A percentile compares a stretch with the other conserved stretches of the same genome.
Conservation (phyloP, 768 basidiomycete genomes). For the Phlegmacium glaucopus region DNA sequence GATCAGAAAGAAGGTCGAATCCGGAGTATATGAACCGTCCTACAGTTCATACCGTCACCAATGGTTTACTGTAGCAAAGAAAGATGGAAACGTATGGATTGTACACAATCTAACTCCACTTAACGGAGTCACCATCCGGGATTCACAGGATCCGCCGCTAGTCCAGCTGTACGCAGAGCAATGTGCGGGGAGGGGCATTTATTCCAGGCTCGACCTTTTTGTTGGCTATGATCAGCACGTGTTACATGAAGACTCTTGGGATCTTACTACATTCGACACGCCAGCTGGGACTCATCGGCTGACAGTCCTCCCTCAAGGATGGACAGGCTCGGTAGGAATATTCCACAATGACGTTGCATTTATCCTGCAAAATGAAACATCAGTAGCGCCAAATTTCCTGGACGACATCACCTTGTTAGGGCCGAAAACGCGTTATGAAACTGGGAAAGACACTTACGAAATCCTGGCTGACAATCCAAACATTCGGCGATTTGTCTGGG, state of each 20-base stretch:
- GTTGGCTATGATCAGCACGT: conserved; percentile 25
- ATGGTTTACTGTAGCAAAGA: conserved; percentile 35
- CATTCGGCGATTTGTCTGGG: not conserved
- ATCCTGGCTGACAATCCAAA: not conserved
- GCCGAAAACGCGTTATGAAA: conserved; percentile 14
- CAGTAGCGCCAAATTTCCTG: conserved; percentile 15
- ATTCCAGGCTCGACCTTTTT: conserved; percentile 19
- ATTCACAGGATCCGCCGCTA: conserved; percentile 20
- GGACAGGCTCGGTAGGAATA: conserved; percentile 27
- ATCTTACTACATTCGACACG: conserved; percentile 26
- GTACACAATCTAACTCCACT: conserved; percentile 27
- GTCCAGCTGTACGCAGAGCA: conserved; percentile 18
- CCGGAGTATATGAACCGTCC: conserved; percentile 37
- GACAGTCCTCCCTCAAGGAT: conserved; percentile 23
- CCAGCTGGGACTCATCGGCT: conserved; percentile 19
- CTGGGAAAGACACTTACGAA: not conserved
- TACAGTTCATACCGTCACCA: conserved; percentile 33
- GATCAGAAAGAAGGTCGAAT: conserved; percentile 31
- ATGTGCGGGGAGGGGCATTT: conserved; percentile 14
- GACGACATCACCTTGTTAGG: conserved; percentile 22
- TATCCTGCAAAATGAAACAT: conserved; percentile 25
- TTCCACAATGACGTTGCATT: too few relatives aligned
- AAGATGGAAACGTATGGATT: conserved; percentile 13
- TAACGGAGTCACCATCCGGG: conserved; percentile 25
- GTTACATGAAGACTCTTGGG: conserved; percentile 16